Evolutionary conservation across 169 alveolate genomes (phyloP).

Genomic region (Perkinsus marinus): DNA sequence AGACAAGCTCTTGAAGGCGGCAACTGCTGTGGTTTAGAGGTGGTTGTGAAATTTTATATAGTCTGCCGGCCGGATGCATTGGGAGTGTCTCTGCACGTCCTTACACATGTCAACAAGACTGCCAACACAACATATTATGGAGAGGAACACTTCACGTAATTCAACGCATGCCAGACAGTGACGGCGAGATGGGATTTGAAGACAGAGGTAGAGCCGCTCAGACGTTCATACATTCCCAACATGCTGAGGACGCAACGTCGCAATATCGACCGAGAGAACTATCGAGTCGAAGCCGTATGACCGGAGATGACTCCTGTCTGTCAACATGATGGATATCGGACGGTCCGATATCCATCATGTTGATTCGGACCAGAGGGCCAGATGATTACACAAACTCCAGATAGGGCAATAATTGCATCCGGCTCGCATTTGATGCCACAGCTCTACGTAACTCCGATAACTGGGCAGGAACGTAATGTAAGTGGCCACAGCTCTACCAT

Average conservation of each 20-base stretch:
- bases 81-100: too few species aligned
- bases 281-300: not conserved
- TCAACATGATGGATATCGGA: not conserved
- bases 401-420: not conserved
- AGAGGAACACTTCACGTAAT: too few species aligned
- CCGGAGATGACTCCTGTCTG: not conserved
- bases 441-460: not conserved
- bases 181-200: too few species aligned
- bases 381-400: not conserved
- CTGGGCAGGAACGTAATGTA: not conserved
- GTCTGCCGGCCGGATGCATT: too few species aligned
- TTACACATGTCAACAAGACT: too few species aligned
- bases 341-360: too few species aligned
- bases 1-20: too few species aligned
- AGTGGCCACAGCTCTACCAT: not conserved
- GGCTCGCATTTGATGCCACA: not conserved
- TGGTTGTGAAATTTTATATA: too few species aligned
- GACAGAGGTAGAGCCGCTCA: not conserved
- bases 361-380: not conserved
- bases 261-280: not conserved
- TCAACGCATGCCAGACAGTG: too few species aligned
- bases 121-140: too few species aligned
- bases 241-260: not conserved
- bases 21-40: too few species aligned
- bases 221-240: not conserved